Base-by-base conservation (phyloP, 495 filamentous ascomycete species). In the Thozetella sp. region DNA sequence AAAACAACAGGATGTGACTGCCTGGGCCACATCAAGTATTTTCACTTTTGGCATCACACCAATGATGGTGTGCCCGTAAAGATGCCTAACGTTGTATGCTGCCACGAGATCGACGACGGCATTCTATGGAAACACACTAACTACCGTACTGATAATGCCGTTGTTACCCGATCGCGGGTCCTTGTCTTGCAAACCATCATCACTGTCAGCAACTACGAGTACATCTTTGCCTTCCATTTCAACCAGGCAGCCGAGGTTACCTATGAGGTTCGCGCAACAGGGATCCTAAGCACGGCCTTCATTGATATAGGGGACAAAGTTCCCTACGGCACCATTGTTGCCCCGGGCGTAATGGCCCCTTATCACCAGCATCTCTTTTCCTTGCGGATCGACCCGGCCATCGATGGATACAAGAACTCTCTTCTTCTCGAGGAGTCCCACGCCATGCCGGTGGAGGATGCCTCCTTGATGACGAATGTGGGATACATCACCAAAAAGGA, bases 301-400 rank as follows among this genome's bases (percentile, higher is more conserved):
- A 90, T 94, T 59, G 51, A 85, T 83, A 6, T 85, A 83, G 79
- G 83, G 22, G 88, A 90, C 25, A 88, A 86, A 1, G 89, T 46
- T 78, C 59, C 51, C 22, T 94, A 88, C 81, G 92, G 92, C 25
- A 93, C 92, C 0, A 81, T 93, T 45, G 89, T 96, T 12, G 87
- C 90, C 53, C 92, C 92, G 0, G 92, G 92, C 1, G 90, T 92
- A 15, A 81, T 94, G 52, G 90, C 71, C 69, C 69, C 57, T 60
- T 83, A 50, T 84, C 92, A 96, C 61, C 92, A 96, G 64, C 92
- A 96, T 73, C 89, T 94, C 71, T 93, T 96, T 73, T 92, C 88
- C 1, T 83, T 94, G 10, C 89, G 92, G 15, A 79, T 96, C 13
- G 92, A 95, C 68, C 30, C 30, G 6, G 30, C 30, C 30, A 37